Base-by-base conservation (phyloP, 495 filamentous ascomycete species). In the Astrothelium macrocarpum region DNA sequence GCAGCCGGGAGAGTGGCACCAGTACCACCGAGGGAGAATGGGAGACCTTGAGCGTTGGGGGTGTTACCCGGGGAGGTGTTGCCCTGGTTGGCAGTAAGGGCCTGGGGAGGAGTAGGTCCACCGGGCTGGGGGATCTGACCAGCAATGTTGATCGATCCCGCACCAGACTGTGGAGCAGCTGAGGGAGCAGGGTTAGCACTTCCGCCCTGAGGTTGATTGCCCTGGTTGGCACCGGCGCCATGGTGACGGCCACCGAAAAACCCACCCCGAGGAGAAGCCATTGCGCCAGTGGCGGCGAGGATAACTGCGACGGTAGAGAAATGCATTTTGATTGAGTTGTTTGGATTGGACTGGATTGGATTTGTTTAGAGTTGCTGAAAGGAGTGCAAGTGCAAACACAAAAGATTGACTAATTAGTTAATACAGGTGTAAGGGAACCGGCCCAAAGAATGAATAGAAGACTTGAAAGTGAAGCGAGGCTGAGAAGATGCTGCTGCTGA, bases 371-470 rank as follows among this genome's bases (percentile, higher is more conserved):
- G n/a, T n/a, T n/a, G n/a, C n/a, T n/a, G 25, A 56, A 56, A 56
- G 49, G 49, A 56, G 49, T 56, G 49, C 49, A 56, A 56, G 16
- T 56, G 49, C 49, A 56, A 29, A 20, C 20, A 56, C n/a, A 56
- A 49, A 39, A 28, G 49, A 56, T 56, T 56, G 49, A 56, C 49
- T 56, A 56, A 49, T 56, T 56, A 56, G 49, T 56, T 56, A 56
- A 56, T 56, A 56, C 20, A 56, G 49, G 26, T 56, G 49, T 56
- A 29, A 56, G 49, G 49, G 49, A 56, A 56, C 49, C 49, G 49
- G 49, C 49, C 49, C 49, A 56, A 56, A 56, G 49, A 56, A 56
- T 56, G 49, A 56, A 56, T 56, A 29, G 49, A 56, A 56, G 49
- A 16, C 49, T 56, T 56, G 7, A 20, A 56, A 56, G 49, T 56